Evolutionary conservation across 768 basidiomycete genomes (phyloP).

Genomic region (Neoboletus brunneissimus): DNA sequence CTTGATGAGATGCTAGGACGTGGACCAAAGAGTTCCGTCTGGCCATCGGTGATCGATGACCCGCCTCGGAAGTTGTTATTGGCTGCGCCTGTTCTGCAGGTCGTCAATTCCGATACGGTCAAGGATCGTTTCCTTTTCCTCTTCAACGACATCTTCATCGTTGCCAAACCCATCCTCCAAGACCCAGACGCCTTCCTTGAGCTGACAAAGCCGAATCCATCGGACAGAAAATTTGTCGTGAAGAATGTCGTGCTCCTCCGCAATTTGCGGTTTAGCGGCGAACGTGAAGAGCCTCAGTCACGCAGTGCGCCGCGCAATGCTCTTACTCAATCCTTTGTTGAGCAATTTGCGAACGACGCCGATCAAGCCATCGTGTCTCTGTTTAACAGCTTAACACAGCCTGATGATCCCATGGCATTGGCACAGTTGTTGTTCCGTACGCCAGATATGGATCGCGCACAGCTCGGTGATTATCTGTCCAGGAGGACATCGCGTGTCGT

Average conservation of each 20-base stretch:
- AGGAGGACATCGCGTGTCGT: constrained; percentile 70
- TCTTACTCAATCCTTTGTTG: constrained; percentile 67
- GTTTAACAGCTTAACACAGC: constrained; percentile 54
- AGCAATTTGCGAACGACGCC: constrained; percentile 79
- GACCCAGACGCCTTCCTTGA: constrained; percentile 65
- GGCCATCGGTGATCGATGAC: constrained; percentile 70
- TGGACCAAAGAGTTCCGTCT: constrained; percentile 55
- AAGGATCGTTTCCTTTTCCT: constrained; percentile 96
- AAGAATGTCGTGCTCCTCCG: constrained; percentile 85
- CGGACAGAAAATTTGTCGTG: constrained; percentile 79
- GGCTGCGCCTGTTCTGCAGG: constrained; percentile 86
- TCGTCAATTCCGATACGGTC: constrained; percentile 89
- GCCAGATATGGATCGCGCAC: constrained; percentile 75
- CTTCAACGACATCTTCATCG: constrained; percentile 93
- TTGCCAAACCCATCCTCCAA: constrained; percentile 83
- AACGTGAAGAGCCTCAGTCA: constrained; percentile 58
- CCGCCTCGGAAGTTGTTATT: constrained; percentile 84
- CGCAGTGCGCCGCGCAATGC: constrained; percentile 56
- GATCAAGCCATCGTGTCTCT: constrained; percentile 73
- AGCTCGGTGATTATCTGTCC: constrained; percentile 82
- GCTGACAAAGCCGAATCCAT: constrained; percentile 48
- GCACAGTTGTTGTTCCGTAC: constrained; percentile 80
- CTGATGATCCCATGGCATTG: constrained; percentile 70
- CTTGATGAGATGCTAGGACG: constrained; percentile 69
- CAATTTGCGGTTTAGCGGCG: constrained; percentile 64